These are phyloP conservation scores for Noccaea caerulescens DNA, from an alignment of 345 rosid genomes.

Conservation along the genomic window DNA sequence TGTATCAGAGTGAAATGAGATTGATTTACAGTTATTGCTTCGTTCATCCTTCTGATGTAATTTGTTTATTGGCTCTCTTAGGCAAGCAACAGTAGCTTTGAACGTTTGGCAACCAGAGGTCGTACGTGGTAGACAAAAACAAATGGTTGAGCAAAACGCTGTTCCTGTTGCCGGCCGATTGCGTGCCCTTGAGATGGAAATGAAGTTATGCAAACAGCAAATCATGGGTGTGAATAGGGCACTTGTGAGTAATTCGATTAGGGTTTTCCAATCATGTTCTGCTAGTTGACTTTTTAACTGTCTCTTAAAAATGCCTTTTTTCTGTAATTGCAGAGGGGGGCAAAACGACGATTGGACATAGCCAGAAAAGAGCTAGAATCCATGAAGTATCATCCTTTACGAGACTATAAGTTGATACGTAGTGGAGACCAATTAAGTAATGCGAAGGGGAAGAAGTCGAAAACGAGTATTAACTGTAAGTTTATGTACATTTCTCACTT, in stretches of 20 bases:
- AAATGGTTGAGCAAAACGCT: conserved; percentile 73
- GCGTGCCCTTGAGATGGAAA: conserved; percentile 77
- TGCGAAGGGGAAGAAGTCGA: conserved; percentile 56
- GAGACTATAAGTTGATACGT: conserved; percentile 45
- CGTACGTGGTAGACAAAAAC: conserved; percentile 68
- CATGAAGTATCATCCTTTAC: conserved; percentile 79
- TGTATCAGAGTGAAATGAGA: conserved; percentile 7
- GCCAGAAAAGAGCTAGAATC: conserved; percentile 68
- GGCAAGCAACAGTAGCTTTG: conserved; percentile 93
- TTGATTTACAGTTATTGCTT: conserved; percentile 5
- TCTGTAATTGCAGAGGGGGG: conserved; percentile 56
- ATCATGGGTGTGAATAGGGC: conserved; percentile 56
- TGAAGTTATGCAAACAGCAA: conserved; percentile 78
- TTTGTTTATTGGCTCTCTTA: conserved; percentile 37
- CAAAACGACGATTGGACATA: conserved; percentile 51
- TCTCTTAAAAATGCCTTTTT: neutral
- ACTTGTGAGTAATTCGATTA: conserved; percentile 53
- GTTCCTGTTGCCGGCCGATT: conserved; percentile 70
- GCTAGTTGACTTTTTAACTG: neutral
- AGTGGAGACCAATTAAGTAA: conserved; percentile 38
- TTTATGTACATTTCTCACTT: conserved; percentile 29
- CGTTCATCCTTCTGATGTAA: neutral
- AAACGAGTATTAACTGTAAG: conserved; percentile 51
- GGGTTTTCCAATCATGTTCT: conserved; percentile 4
- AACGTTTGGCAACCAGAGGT: conserved; percentile 93